Base-by-base conservation (phyloP, 2,329 filamentous ascomycete species). In the Botryotinia narcissicola region DNA sequence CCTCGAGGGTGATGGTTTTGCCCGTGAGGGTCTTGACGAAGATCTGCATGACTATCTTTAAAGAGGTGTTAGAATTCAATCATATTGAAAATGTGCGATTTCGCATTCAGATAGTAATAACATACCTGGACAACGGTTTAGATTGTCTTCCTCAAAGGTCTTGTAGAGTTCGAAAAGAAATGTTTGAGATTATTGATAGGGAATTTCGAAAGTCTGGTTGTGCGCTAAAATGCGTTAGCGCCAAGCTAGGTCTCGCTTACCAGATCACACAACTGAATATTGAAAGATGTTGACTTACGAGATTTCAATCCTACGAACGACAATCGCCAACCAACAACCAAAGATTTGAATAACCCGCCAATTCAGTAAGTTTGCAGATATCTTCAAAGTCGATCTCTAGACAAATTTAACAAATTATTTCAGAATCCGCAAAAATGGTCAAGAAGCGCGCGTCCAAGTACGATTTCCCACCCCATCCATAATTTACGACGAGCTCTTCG, bases 1-100 rank as follows among this genome's bases (percentile, higher is more conserved):
- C 96, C 94, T 99, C 96, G 83, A 99, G 95, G 92, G 96, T 98
- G 92, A 98, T 98, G 85, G 96, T 98, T 93, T 98, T 98, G 84
- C 96, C 96, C 93, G 96, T 98, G 82, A 98, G 90, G 89, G 90
- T 92, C 87, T 92, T 79, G 25, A 77, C 90, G 87, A 92, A 92
- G 85, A 80, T 80, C 63, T 79, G 78, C 77, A 79, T 80, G 86
- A 85, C 89, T 90, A 88, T 88, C 77, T 78, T 44, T 16, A 25
- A 16, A 22, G 35, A 14, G 42, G 51, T 51, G 9, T 70, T 66
- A 72, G 70, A 59, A 20, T 44, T 57, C 66, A 12, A 57, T 40
- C 71, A 60, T 60, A 22, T 12, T 54, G 1, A 29, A n/a, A 20
- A 8, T 35, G 9, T 57, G 46, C 46, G 5, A 54, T 29, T 29